phyloP scores from a whole-genome alignment of 1,284 basidiomycete species.

The Porodaedalea pini region DNA sequence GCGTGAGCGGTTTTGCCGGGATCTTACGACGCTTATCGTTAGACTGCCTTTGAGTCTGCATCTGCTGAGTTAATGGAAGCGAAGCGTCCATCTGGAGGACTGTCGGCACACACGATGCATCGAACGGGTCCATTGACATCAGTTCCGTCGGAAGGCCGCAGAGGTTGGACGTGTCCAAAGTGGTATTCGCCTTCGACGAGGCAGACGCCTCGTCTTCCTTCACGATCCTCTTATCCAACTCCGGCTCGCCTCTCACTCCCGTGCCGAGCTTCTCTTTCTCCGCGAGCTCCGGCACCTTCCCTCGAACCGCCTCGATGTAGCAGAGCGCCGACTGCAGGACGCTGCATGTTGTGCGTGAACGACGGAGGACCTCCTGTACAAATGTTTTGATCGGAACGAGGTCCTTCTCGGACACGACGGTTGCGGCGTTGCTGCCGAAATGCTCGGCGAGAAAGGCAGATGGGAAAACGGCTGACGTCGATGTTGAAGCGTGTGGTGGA shows the following conservation, averaged over 20 bases:
- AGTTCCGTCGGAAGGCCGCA: slow-evolving; percentile 10
- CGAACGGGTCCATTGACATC: slow-evolving; percentile 10
- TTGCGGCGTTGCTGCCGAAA: slow-evolving; percentile 22
- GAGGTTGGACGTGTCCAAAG: slow-evolving; percentile 15
- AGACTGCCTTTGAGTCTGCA: not conserved
- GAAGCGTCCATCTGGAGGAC: slow-evolving; percentile 13
- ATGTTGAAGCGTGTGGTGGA: slow-evolving; percentile 25
- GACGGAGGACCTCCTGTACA: slow-evolving; percentile 72
- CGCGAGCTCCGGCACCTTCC: slow-evolving; percentile 59
- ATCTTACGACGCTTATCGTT: slow-evolving; percentile 23
- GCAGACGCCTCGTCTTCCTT: slow-evolving; percentile 36
- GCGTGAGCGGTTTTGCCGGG: slow-evolving; percentile 34
- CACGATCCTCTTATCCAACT: slow-evolving; percentile 44
- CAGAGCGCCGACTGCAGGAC: slow-evolving; percentile 77
- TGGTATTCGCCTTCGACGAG: slow-evolving; percentile 21
- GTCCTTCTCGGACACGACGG: slow-evolving; percentile 29
- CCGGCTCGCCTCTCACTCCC: slow-evolving; percentile 38
- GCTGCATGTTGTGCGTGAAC: slow-evolving; percentile 69
- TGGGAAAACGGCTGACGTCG: slow-evolving; percentile 14
- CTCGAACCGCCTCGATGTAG: slow-evolving; percentile 70
- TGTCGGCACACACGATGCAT: not conserved
- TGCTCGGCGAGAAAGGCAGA: slow-evolving; percentile 23
- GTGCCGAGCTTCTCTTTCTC: slow-evolving; percentile 44
- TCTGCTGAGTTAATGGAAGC: not conserved
- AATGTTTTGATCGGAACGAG: slow-evolving; percentile 63